Evolutionary conservation across 305 asterid genomes (phyloP).

Genomic region (Rubia tinctorum): DNA sequence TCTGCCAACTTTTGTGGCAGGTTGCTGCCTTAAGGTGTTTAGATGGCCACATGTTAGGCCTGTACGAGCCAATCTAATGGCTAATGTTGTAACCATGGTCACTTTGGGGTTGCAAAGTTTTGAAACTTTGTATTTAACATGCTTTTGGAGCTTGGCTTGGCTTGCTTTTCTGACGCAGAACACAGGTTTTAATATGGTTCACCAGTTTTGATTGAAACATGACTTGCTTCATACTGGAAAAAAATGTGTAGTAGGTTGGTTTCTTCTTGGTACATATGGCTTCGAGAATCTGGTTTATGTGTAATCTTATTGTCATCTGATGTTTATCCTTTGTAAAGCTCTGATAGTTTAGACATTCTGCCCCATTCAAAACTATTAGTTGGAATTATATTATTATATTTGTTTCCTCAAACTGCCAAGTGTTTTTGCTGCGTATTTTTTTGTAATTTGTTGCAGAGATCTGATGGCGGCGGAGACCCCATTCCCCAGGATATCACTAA

Average conservation of each 20-base stretch:
- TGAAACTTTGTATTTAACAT: background rate
- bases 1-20: constrained; percentile 23
- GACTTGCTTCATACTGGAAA: too few species aligned
- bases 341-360: background rate
- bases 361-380: background rate
- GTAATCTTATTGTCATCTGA: constrained; percentile 27
- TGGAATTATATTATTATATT: background rate
- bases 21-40: constrained; percentile 66
- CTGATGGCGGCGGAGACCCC: constrained; percentile 56
- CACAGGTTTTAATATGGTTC: too few species aligned
- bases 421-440: background rate
- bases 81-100: background rate
- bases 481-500: constrained; percentile 36
- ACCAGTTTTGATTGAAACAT: too few species aligned
- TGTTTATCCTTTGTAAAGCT: constrained; percentile 6
- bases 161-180: too few species aligned
- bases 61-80: constrained; percentile 54
- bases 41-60: constrained; percentile 71
- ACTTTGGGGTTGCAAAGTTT: background rate
- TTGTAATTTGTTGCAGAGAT: constrained; percentile 15
- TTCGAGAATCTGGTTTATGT: constrained; percentile 60
- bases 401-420: background rate
- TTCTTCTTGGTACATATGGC: constrained; percentile 69
- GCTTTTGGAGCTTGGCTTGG: too few species aligned
- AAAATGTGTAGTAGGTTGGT: constrained; percentile 51